Base-by-base conservation (phyloP, 148 eudicot species). In the Pharnaceum exiguum region DNA sequence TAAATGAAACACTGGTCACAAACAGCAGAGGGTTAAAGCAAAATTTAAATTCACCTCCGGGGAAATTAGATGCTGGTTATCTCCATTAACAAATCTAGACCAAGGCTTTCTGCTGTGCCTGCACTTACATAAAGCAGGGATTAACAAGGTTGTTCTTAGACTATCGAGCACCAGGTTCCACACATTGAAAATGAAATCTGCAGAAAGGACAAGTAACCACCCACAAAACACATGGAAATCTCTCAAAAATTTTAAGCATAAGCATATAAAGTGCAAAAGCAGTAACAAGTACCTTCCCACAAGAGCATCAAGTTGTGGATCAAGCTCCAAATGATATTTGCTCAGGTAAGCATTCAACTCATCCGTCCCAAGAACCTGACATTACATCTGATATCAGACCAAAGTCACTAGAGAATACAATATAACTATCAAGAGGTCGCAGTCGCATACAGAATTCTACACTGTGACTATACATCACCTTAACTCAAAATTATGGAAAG, bases 21-120 rank as follows among this genome's bases (percentile, higher is more conserved):
- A 36, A 16, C 21, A 32, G 23, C 37, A 18, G 62, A 51, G 6
- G 26, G 61, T 31, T n/a, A 11, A 10, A 18, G 62, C 57, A 50
- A n/a, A n/a, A n/a, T n/a, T n/a, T n/a, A n/a, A n/a, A n/a, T n/a
- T 54, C 21, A 93, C 98, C 96, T 93, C 98, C 12, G 96, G 89
- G 21, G 98, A 93, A 55, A 93, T 79, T 48, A 93, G 74, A 81
- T 88, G 98, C 74, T 93, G 96, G 72, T 93, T 93, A 55, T 93
- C 98, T 58, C 85, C 70, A 67, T 77, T 83, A 39, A 88, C 75
- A 76, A 93, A 93, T 75, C 74, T 93, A 49, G 98, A 81, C 98
- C 98, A 93, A 11, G 98, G 96, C 67, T 88, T 93, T 80, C 85
- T 83, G 76, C 85, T 83, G 74, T 93, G 96, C 85, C 98, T 93